phyloP scores from a whole-genome alignment of 225 moss, liverwort and hornwort species.

The Polytrichum formosum region DNA sequence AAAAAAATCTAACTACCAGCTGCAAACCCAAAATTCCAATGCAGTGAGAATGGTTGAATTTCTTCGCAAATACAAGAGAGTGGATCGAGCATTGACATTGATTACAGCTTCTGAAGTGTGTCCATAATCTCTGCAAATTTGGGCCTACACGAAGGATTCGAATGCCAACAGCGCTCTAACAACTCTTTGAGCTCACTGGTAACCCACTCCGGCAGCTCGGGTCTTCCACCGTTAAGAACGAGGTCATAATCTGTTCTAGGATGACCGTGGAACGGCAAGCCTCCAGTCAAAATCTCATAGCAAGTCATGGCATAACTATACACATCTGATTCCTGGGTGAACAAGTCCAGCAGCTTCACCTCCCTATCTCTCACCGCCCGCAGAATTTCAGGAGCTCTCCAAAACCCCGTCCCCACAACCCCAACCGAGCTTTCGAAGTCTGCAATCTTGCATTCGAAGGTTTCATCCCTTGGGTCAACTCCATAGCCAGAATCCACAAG shows the following conservation, averaged over 20 bases:
- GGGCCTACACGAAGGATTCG: constrained; percentile 27
- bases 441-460: constrained; percentile 5
- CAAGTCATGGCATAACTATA: constrained; percentile 7
- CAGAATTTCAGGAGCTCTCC: constrained; percentile 41
- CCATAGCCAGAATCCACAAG: background rate
- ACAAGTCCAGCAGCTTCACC: background rate
- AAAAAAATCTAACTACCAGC: no score
- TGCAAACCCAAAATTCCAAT: no score
- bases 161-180: constrained; percentile 41
- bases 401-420: constrained; percentile 40
- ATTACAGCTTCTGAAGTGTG: background rate
- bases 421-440: constrained; percentile 45
- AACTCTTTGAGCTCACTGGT: constrained; percentile 29
- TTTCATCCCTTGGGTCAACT: background rate
- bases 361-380: constrained; percentile 11
- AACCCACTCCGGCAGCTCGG: constrained; percentile 38
- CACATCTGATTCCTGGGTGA: constrained; percentile 10
- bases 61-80: no score
- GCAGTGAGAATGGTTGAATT: no score
- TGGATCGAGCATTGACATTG: no score
- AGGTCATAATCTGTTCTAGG: constrained; percentile 9
- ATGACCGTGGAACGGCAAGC: background rate
- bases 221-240: constrained; percentile 27
- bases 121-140: constrained; percentile 18
- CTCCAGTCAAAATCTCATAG: constrained; percentile 1